Percentiles rank a stretch among this genome's conserved stretches.
Conservation (phyloP, 441 rosid species). For the Aquilaria agallochum region DNA sequence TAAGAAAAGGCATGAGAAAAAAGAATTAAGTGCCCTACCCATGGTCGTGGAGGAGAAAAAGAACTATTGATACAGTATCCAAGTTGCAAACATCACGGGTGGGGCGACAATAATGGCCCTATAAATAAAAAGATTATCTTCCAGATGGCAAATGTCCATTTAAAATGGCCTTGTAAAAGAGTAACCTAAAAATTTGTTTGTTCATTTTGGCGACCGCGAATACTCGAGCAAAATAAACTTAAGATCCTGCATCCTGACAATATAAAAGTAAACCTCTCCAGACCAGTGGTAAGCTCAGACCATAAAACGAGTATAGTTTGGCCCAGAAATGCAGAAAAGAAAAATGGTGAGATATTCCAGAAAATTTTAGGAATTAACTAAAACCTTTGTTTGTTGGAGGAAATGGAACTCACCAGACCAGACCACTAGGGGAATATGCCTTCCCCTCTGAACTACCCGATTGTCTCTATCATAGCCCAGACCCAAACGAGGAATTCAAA, state of each 20-base stretch:
- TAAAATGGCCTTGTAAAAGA: too few relatives aligned
- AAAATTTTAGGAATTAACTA: neutral
- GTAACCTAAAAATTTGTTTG: too few relatives aligned
- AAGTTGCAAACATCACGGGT: too few relatives aligned
- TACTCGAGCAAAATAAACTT: too few relatives aligned
- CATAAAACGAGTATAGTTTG: neutral
- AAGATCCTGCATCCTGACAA: too few relatives aligned
- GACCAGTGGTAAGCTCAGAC: too few relatives aligned
- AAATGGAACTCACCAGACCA: neutral
- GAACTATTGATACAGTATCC: neutral
- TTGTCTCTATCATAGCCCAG: neutral
- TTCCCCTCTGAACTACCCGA: neutral
- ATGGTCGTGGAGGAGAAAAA: neutral
- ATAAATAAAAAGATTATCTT: too few relatives aligned
- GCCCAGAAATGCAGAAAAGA: neutral
- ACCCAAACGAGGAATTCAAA: slow-evolving; percentile 2
- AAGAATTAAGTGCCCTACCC: neutral
- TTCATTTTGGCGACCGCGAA: too few relatives aligned
- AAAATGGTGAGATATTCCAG: neutral
- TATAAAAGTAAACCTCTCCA: too few relatives aligned
- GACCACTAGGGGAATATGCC: neutral
- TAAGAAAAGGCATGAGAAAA: neutral
- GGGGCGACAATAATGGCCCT: too few relatives aligned
- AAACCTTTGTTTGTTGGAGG: too few relatives aligned
- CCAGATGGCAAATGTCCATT: too few relatives aligned